phyloP scores from a whole-genome alignment of 805 yeast species.

The Wickerhamiella qilinensis region DNA sequence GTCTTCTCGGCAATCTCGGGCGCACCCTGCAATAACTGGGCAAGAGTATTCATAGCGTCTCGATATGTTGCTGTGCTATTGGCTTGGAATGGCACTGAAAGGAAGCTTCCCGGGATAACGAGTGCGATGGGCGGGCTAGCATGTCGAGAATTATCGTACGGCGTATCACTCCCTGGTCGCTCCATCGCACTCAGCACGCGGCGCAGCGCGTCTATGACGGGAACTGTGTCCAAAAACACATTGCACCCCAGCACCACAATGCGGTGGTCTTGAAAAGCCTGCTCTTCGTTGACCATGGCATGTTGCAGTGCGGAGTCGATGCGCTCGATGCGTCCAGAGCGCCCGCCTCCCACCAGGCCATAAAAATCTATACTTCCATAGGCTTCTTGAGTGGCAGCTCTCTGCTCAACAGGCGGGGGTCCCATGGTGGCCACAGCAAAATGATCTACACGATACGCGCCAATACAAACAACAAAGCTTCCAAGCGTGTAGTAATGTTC shows the following conservation, averaged over 20 bases:
- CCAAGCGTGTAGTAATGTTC: conserved; percentile 59
- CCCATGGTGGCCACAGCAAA: conserved; percentile 64
- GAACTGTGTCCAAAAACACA: conserved; percentile 43
- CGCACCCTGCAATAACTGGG: conserved; percentile 42
- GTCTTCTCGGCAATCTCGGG: conserved; percentile 36
- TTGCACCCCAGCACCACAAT: conserved; percentile 64
- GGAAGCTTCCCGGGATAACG: conserved; percentile 72
- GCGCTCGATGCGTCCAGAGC: conserved; percentile 23
- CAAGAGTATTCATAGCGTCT: conserved; percentile 56
- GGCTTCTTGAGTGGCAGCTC: conserved; percentile 49
- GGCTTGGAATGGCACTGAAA: conserved; percentile 41
- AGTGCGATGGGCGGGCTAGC: conserved; percentile 40
- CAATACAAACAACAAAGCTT: conserved; percentile 66
- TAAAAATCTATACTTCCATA: conserved; percentile 67
- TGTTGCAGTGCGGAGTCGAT: conserved; percentile 46
- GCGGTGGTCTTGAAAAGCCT: conserved; percentile 36
- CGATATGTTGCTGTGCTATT: conserved; percentile 29
- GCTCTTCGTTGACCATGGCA: conserved; percentile 38
- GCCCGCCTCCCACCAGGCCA: conserved; percentile 26
- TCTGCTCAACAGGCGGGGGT: conserved; percentile 77
- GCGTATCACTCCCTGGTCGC: conserved; percentile 14
- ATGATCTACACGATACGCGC: conserved; percentile 45
- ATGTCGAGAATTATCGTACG: too few relatives aligned
- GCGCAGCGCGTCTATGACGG: conserved; percentile 44
- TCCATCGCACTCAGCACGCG: conserved; percentile 44